A percentile compares a stretch with the other conserved stretches of the same genome.
Evolutionary conservation across 1,139 yeast species (phyloP).

Genomic region (Geotrichum carabidarum): DNA sequence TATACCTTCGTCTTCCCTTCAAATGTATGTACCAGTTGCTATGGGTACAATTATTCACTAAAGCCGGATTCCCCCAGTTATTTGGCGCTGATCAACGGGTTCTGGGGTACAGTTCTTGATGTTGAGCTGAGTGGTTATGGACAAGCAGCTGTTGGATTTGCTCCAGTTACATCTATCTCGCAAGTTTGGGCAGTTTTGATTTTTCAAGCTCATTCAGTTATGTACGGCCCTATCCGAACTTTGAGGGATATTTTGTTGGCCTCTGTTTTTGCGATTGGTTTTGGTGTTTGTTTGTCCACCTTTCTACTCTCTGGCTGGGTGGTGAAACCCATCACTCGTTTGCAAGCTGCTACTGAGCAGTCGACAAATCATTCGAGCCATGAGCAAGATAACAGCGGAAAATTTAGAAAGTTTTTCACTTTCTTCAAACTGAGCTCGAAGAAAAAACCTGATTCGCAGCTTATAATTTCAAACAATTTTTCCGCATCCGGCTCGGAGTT

Average conservation of each 20-base stretch:
- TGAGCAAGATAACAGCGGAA: not conserved
- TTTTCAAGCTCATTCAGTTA: slow-evolving; percentile 56
- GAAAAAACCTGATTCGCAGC: not conserved
- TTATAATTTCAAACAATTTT: not conserved
- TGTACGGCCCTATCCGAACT: slow-evolving; percentile 60
- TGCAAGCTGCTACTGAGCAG: slow-evolving; percentile 81
- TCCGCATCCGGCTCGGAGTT: slow-evolving; percentile 21
- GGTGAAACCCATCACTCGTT: slow-evolving; percentile 73
- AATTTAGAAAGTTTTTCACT: not conserved
- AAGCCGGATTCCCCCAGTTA: slow-evolving; percentile 21
- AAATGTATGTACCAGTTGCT: slow-evolving; percentile 20
- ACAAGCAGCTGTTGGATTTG: slow-evolving; percentile 66
- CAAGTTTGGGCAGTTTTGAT: slow-evolving; percentile 70
- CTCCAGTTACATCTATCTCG: slow-evolving; percentile 48
- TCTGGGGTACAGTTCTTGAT: slow-evolving; percentile 50
- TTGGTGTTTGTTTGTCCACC: slow-evolving; percentile 67
- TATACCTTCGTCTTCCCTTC: slow-evolving; percentile 26
- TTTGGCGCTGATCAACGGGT: slow-evolving; percentile 37
- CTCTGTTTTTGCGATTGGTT: slow-evolving; percentile 75
- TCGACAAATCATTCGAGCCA: slow-evolving; percentile 23
- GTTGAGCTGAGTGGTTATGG: slow-evolving; percentile 41
- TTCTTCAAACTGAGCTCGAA: not conserved
- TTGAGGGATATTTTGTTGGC: slow-evolving; percentile 71
- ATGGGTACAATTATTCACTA: slow-evolving; percentile 21
- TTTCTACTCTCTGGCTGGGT: slow-evolving; percentile 83